Evolutionary conservation across 163 green algal species (phyloP).

Genomic region (Botryococcus braunii): DNA sequence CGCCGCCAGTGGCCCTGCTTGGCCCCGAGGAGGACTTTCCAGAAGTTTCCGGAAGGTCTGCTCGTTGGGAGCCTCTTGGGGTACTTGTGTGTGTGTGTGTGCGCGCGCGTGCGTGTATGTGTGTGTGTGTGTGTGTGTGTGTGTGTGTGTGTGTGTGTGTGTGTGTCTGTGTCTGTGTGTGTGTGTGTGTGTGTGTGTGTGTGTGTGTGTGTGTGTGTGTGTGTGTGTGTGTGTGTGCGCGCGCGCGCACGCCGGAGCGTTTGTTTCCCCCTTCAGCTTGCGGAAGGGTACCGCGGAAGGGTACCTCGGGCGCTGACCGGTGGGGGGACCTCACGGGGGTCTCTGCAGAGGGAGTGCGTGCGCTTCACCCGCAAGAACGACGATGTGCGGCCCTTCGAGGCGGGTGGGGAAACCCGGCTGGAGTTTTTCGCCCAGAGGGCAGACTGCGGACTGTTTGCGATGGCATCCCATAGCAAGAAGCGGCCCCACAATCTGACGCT

Average conservation of each 20-base stretch:
- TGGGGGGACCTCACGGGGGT: no score
- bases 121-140: no score
- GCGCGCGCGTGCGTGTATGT: no score
- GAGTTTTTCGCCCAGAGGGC: constrained; percentile 73
- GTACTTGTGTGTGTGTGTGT: no score
- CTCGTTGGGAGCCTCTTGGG: neutral
- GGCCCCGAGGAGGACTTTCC: neutral
- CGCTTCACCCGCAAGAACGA: constrained; percentile 80
- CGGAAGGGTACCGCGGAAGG: no score
- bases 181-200: no score
- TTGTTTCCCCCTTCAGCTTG: neutral
- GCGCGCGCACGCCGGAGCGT: no score
- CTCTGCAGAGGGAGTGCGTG: constrained; percentile 50
- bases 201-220: no score
- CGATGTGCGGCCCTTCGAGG: constrained; percentile 85
- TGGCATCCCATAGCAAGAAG: constrained; percentile 92
- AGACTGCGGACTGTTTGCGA: constrained; percentile 75
- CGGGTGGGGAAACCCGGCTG: constrained; percentile 71
- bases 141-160: no score
- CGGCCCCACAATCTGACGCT: constrained; percentile 90
- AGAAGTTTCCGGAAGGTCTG: neutral
- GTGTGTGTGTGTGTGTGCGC: no score
- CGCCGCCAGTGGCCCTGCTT: neutral
- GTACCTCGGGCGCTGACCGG: no score
- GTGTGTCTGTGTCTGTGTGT: no score